Evolutionary conservation across 805 yeast species (phyloP), one percentile per base, ranked within the genome.

Genomic region (Metschnikowia shivogae): DNA sequence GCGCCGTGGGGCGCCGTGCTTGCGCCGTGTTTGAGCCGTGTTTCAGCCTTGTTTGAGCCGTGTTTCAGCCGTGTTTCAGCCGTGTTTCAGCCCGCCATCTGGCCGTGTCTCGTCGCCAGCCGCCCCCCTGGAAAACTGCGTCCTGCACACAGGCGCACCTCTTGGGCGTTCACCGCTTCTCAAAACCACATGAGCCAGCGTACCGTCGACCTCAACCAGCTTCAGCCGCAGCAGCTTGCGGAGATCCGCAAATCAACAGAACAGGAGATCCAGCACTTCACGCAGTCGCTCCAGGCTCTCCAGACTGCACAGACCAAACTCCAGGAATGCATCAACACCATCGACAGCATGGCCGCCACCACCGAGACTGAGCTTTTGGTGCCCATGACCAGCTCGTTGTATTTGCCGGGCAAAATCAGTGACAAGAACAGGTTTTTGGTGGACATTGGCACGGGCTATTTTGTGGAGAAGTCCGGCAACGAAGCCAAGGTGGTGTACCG

Each of bases 391-490:
- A 75, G 89, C 14, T 88, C 97, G 0, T 69, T 93, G 34, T 93
- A 93, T 55, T 84, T 93, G 24, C 96, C 97, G 4, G 99, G 98
- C 2, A 77, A 72, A 43, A 75, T 87, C 42, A 72, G 74, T 36
- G 80, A 84, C 46, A 76, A 76, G 42, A 76, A 82, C 48, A 81
- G 76, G 47, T 93, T 84, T 57, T 72, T 93, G 61, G 96, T 93
- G 8, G 99, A 93, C 61, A 83, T 93, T 22, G 99, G 99, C 30
- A 93, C 99, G 0, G 98, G 98, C 2, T 93, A 93, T 62, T 93
- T 78, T 61, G 90, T 89, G 13, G 96, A 89, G 60, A 93, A 93
- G 65, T 64, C 64, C 39, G 78, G 80, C 0, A 68, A 69, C 6
- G 89, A 86, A 38, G 84, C 97, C 1, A 70, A 78, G 49, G 64